Evolutionary conservation across 345 rosid genomes (phyloP), one percentile per base, ranked within the genome.

Genomic region (Ceriops decandra): DNA sequence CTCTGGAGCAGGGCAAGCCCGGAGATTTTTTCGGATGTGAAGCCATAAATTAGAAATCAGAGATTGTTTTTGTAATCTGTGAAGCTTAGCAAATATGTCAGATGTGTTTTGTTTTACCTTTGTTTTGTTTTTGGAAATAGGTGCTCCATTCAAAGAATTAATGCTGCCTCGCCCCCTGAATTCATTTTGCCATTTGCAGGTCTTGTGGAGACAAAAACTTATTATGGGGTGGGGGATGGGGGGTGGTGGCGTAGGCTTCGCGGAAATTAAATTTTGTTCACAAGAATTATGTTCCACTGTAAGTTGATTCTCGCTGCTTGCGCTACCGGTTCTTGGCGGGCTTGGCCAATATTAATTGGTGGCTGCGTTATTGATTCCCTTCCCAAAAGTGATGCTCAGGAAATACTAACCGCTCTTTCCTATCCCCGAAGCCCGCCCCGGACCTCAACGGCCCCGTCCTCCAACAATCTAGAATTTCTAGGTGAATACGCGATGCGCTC

Each of bases 21-120:
- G 60, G 69, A 80, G 74, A 77, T 65, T 24, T 68, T 81, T 83
- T 76, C 31, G 31, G 66, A 36, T 47, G 61, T 59, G 75, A 79
- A 82, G 71, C 79, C 76, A 69, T 77, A 77, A 73, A 78, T 74
- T 79, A 82, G 85, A 76, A 75, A 73, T 68, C 79, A 82, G 85
- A 79, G 82, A 84, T 77, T 83, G 82, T 79, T 81, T 66, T 62
- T 67, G 67, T 68, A 72, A 63, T 71, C 52, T 76, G 82, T 66
- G 74, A 79, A 80, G 71, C 53, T 81, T 76, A 82, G 74, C 69
- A 74, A 79, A 72, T 61, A 64, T 56, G 68, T 57, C 68, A 72
- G 62, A 61, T 71, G 19, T 16, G 17, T 32, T 27, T 63, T 63
- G 46, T 74, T 70, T 67, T 74, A 59, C 19, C 49, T 28, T 30